Conservation (phyloP, 768 basidiomycete species). For the Boletus huronensis region DNA sequence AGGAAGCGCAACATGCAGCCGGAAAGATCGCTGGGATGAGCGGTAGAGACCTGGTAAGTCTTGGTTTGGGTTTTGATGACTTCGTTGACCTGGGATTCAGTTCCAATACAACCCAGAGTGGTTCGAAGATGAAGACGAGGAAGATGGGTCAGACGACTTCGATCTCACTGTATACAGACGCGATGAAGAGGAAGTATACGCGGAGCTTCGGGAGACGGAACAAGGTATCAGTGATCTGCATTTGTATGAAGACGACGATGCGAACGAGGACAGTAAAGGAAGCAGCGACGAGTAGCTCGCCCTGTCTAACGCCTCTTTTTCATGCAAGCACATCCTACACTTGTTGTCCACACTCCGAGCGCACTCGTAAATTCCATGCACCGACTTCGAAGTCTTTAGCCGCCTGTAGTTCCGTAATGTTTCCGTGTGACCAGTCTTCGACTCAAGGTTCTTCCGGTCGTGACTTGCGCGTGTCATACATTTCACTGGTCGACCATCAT, state of each 20-base stretch:
- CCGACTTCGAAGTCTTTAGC: background rate
- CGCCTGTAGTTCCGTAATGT: conserved; percentile 18
- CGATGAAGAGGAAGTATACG: conserved; percentile 29
- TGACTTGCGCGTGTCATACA: conserved; percentile 3
- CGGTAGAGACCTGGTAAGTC: conserved; percentile 84
- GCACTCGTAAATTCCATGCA: background rate
- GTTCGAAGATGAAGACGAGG: conserved; percentile 76
- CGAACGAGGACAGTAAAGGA: conserved; percentile 3
- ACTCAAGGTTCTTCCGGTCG: too few relatives aligned
- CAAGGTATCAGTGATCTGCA: conserved; percentile 11
- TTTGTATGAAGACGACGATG: conserved; percentile 23
- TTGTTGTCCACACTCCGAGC: background rate
- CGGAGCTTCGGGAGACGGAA: conserved; percentile 24
- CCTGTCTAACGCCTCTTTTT: background rate
- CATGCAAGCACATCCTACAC: background rate
- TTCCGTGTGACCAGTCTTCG: conserved; percentile 9
- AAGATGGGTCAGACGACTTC: conserved; percentile 44
- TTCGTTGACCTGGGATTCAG: conserved; percentile 36
- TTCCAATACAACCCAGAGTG: conserved; percentile 96
- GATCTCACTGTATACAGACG: conserved; percentile 59
- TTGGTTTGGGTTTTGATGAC: background rate
- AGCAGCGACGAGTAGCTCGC: background rate
- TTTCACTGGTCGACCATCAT: background rate
- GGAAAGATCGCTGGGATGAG: conserved; percentile 94
- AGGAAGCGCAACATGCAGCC: conserved; percentile 75